A percentile compares a stretch with the other conserved stretches of the same genome.
These are phyloP conservation scores for Salix arbutifolia DNA, from an alignment of 345 rosid genomes.

Conservation along the genomic window DNA sequence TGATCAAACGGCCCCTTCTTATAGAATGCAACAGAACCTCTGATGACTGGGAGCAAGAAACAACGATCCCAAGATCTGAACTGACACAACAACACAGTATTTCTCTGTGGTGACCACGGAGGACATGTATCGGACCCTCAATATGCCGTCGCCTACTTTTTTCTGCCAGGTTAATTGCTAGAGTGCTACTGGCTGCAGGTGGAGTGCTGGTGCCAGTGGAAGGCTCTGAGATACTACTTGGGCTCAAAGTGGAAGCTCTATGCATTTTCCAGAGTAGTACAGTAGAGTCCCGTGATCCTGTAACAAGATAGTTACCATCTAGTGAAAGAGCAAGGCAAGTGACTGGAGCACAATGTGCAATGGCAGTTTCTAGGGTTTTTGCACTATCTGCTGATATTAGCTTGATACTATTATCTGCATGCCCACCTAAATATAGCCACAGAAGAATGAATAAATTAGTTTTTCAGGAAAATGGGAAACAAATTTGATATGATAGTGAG, in stretches of 20 bases:
- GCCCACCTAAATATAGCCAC: slow-evolving; percentile 61
- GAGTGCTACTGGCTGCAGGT: slow-evolving; percentile 39
- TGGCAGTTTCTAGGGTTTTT: slow-evolving; percentile 78
- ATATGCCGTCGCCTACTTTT: slow-evolving; percentile 56
- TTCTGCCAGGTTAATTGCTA: slow-evolving; percentile 47
- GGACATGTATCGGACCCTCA: slow-evolving; percentile 94
- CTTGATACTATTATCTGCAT: slow-evolving; percentile 88
- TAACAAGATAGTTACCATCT: slow-evolving; percentile 77
- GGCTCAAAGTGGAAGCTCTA: slow-evolving; percentile 47
- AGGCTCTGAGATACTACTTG: slow-evolving; percentile 51
- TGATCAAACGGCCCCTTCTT: slow-evolving; percentile 80
- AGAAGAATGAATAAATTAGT: background rate
- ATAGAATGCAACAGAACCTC: slow-evolving; percentile 76
- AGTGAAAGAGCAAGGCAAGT: slow-evolving; percentile 93
- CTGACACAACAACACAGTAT: slow-evolving; percentile 74
- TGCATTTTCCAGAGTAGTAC: slow-evolving; percentile 88
- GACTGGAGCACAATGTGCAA: slow-evolving; percentile 92
- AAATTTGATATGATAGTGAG: background rate
- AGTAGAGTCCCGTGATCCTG: slow-evolving; percentile 86
- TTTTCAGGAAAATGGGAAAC: background rate
- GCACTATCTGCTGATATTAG: slow-evolving; percentile 84
- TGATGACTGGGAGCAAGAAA: slow-evolving; percentile 68
- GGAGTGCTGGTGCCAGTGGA: slow-evolving; percentile 42
- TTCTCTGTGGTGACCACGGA: slow-evolving; percentile 78
- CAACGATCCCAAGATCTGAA: slow-evolving; percentile 81